Conservation (phyloP, 225 moss, liverwort and hornwort genomes). For the Sphagnum contortum region DNA sequence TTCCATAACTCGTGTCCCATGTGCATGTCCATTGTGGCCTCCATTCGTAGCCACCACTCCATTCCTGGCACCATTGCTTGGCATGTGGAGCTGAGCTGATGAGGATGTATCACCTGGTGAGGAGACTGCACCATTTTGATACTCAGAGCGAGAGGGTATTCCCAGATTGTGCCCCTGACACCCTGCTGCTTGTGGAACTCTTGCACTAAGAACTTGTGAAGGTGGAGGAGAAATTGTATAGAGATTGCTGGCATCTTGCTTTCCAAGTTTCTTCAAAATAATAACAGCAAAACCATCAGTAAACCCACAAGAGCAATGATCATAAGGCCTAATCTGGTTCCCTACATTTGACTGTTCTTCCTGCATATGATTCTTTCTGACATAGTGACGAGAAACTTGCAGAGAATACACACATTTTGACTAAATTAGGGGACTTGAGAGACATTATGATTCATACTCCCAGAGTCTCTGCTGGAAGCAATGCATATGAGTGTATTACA, state of each 20-base stretch:
- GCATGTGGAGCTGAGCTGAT: constrained; percentile 18
- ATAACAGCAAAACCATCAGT: too few species aligned
- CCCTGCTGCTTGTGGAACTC: constrained; percentile 1
- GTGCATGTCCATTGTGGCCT: constrained; percentile 6
- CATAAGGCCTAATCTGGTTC: constrained; percentile 22
- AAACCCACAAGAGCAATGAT: constrained; percentile 17
- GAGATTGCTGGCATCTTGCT: too few species aligned
- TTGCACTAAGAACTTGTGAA: too few species aligned
- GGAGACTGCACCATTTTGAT: constrained; percentile 20
- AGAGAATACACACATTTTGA: too few species aligned
- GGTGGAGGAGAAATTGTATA: too few species aligned
- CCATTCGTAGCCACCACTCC: constrained; percentile 18
- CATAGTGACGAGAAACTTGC: too few species aligned
- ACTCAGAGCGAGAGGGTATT: constrained; percentile 14
- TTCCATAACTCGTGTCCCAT: constrained; percentile 22
- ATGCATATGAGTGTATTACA: too few species aligned
- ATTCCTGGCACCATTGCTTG: constrained; percentile 26
- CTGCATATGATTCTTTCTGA: too few species aligned
- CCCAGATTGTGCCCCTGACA: constrained; percentile 25
- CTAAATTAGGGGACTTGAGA: too few species aligned
- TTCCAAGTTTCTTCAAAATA: too few species aligned
- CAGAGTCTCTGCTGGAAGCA: too few species aligned
- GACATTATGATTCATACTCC: too few species aligned
- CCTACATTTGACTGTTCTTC: constrained; percentile 5
- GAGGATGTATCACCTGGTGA: constrained; percentile 5